These are phyloP conservation scores for Coffea humblotiana DNA, from an alignment of 305 asterid species.

Conservation along the genomic window DNA sequence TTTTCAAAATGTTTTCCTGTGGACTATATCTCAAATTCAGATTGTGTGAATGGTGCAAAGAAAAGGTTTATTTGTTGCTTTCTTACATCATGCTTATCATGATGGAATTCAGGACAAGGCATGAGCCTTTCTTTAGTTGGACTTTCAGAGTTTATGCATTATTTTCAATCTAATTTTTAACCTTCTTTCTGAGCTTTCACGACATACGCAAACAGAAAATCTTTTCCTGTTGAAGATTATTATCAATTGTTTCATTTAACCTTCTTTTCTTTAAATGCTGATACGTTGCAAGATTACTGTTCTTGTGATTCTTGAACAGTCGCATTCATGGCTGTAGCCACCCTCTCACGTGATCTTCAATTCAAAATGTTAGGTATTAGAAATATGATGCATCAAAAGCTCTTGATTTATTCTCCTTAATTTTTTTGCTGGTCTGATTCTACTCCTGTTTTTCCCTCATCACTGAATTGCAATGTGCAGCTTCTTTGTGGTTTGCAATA, in stretches of 20 bases:
- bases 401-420: background rate
- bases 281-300: background rate
- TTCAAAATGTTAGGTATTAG: background rate
- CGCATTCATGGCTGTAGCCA: background rate
- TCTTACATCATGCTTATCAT: background rate
- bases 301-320: background rate
- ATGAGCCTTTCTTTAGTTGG: background rate
- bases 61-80: background rate
- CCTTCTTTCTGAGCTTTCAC: background rate
- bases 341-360: background rate
- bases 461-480: slow-evolving; percentile 32
- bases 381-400: background rate
- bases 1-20: background rate
- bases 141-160: background rate
- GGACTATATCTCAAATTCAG: background rate
- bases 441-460: slow-evolving; percentile 2
- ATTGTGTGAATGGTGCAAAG: background rate
- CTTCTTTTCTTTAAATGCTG: background rate
- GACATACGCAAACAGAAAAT: background rate
- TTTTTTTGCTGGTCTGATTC: slow-evolving; percentile 1
- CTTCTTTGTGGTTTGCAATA: slow-evolving; percentile 81
- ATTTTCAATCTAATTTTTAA: background rate
- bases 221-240: background rate
- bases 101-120: background rate
- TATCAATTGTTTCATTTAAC: background rate